Percentiles rank a stretch among this genome's conserved stretches.
phyloP scores from a whole-genome alignment of 2,329 filamentous ascomycete genomes.

The Aspergillus oerlinghausenensis region DNA sequence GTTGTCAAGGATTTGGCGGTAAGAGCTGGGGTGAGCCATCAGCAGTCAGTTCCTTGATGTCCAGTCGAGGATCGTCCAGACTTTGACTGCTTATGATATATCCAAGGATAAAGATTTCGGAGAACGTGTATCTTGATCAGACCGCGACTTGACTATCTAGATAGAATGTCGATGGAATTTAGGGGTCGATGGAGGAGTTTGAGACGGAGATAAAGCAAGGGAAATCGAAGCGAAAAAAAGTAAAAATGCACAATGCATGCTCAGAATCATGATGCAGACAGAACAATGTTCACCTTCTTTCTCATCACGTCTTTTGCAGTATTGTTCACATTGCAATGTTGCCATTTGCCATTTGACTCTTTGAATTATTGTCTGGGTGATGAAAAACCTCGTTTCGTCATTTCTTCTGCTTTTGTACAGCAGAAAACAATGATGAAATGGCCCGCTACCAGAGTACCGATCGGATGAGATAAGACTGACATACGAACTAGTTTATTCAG shows the following conservation, averaged over 20 bases:
- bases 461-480: not conserved
- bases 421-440: not conserved
- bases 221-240: not conserved
- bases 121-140: not conserved
- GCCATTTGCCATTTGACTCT: too few species aligned
- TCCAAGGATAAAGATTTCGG: not conserved
- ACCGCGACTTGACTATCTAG: too few species aligned
- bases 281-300: not conserved
- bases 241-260: not conserved
- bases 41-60: not conserved
- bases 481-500: not conserved
- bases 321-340: not conserved
- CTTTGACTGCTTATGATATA: not conserved
- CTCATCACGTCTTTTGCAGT: not conserved
- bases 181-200: not conserved
- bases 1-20: constrained; percentile 23
- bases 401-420: not conserved
- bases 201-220: not conserved
- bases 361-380: too few species aligned
- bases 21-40: constrained; percentile 27
- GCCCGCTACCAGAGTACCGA: too few species aligned
- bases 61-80: not conserved
- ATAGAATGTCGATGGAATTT: not conserved
- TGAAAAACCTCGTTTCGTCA: not conserved
- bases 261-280: not conserved